phyloP scores from a whole-genome alignment of 345 rosid genomes.

The Brassica juncea region DNA sequence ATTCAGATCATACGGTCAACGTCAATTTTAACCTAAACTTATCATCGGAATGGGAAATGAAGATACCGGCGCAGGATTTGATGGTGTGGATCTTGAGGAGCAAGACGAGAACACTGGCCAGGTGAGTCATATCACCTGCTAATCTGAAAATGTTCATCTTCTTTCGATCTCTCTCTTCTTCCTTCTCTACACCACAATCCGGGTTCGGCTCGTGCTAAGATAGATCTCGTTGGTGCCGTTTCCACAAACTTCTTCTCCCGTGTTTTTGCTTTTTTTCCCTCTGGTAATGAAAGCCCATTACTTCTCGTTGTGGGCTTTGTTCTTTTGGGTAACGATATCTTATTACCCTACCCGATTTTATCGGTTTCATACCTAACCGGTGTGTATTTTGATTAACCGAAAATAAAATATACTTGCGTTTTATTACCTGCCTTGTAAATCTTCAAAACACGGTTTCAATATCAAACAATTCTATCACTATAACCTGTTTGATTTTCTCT shows the following conservation, averaged over 20 bases:
- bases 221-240: slow-evolving; percentile 30
- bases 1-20: neutral
- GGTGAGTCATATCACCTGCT: slow-evolving; percentile 88
- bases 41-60: neutral
- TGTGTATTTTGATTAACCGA: neutral
- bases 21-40: neutral
- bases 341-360: neutral
- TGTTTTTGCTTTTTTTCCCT: neutral
- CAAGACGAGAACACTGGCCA: slow-evolving; percentile 75
- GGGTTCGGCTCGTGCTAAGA: slow-evolving; percentile 7
- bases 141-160: slow-evolving; percentile 86
- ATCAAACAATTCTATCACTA: no score
- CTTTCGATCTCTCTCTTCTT: slow-evolving; percentile 8
- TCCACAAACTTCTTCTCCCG: neutral
- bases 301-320: neutral
- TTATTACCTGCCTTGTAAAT: no score
- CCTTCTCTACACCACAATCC: neutral
- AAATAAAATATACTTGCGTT: neutral
- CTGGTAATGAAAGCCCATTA: neutral
- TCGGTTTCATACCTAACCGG: neutral
- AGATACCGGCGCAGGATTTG: slow-evolving; percentile 79
- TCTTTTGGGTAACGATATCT: neutral
- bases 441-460: no score
- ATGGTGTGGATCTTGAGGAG: slow-evolving; percentile 93
- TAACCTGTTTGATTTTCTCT: no score